A percentile compares a stretch with the other conserved stretches of the same genome.
phyloP scores from a whole-genome alignment of 148 eudicot genomes.

The Persicaria maculosa region DNA sequence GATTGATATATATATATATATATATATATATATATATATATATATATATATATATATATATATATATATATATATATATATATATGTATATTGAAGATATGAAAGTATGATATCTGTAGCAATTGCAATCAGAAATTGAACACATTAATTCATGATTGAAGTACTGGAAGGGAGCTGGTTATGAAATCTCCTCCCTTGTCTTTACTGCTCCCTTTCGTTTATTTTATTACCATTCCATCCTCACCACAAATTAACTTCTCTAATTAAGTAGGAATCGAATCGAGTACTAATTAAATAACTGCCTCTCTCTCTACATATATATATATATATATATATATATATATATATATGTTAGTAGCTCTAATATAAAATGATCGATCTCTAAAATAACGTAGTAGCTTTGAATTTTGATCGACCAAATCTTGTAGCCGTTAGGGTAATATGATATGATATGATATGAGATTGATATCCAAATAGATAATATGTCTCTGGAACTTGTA shows the following conservation, averaged over 20 bases:
- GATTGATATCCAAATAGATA: constrained; percentile 4
- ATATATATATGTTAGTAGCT: not conserved
- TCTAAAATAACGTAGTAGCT: not conserved
- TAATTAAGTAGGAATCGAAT: too few species aligned
- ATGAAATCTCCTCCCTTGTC: not conserved
- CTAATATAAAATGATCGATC: not conserved
- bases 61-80: too few species aligned
- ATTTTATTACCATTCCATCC: not conserved
- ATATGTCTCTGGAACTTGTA: not conserved
- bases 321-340: too few species aligned
- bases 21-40: too few species aligned
- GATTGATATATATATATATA: too few species aligned
- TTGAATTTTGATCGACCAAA: not conserved
- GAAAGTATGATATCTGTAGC: not conserved
- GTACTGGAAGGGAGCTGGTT: not conserved
- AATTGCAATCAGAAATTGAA: too few species aligned
- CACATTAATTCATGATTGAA: not conserved
- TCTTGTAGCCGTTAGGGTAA: not conserved
- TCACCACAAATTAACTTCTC: too few species aligned
- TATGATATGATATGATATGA: too few species aligned
- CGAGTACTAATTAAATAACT: too few species aligned
- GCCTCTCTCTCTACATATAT: too few species aligned
- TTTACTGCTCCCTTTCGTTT: not conserved
- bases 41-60: too few species aligned
- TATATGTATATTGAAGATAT: too few species aligned